These are phyloP conservation scores for Teunomyces cretensis DNA, from an alignment of 805 yeast genomes.

Conservation along the genomic window DNA sequence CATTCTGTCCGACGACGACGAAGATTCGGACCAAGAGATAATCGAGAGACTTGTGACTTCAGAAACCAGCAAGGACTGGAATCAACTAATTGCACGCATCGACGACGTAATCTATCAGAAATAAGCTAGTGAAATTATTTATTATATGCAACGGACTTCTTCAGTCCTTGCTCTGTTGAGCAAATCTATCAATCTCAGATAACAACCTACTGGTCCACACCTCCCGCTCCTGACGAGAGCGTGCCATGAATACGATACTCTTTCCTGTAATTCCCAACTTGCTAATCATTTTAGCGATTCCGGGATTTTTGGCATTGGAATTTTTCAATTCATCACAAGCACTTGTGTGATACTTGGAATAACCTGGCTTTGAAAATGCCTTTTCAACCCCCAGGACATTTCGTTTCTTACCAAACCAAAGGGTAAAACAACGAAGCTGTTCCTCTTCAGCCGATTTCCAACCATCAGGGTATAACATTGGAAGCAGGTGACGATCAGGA, in stretches of 20 bases:
- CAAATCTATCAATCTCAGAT: slow-evolving; percentile 46
- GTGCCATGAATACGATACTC: slow-evolving; percentile 71
- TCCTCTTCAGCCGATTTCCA: slow-evolving; percentile 83
- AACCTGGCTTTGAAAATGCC: slow-evolving; percentile 11
- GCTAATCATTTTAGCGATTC: slow-evolving; percentile 44
- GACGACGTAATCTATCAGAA: slow-evolving; percentile 12
- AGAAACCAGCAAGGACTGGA: slow-evolving; percentile 11
- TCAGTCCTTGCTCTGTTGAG: slow-evolving; percentile 7
- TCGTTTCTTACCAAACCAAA: slow-evolving; percentile 78
- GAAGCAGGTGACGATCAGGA: slow-evolving; percentile 60
- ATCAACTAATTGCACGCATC: slow-evolving; percentile 16
- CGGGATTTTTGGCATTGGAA: slow-evolving; percentile 34
- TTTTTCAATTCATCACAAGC: slow-evolving; percentile 4
- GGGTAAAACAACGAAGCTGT: slow-evolving; percentile 68
- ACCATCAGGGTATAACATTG: slow-evolving; percentile 78
- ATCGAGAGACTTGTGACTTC: slow-evolving; percentile 11
- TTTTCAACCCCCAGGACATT: slow-evolving; percentile 26
- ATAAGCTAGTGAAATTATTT: not conserved
- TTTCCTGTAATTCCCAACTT: slow-evolving; percentile 67
- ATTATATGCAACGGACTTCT: not conserved
- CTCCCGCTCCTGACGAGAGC: slow-evolving; percentile 81
- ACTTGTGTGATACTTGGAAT: slow-evolving; percentile 5
- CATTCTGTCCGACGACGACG: slow-evolving; percentile 10
- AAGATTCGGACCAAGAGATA: slow-evolving; percentile 21
- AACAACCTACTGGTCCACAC: slow-evolving; percentile 63